Conservation (phyloP, 192 early-diverging fungal genomes). For the Entomortierella beljakovae region DNA sequence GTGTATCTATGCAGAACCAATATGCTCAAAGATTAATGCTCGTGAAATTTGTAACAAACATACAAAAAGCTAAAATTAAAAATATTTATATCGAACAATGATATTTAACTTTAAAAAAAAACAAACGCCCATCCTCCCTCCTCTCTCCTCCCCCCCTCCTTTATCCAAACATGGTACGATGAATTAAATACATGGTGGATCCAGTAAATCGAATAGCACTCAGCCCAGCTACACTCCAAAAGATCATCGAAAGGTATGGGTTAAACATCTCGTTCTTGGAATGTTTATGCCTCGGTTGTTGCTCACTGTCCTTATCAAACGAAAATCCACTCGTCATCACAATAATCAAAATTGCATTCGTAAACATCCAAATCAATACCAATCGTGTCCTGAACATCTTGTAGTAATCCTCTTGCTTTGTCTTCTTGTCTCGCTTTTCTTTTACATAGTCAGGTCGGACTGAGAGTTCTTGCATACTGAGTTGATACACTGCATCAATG, state of each 20-base stretch:
- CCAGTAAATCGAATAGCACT: slow-evolving; percentile 82
- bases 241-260: slow-evolving; percentile 83
- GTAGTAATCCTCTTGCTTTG: slow-evolving; percentile 92
- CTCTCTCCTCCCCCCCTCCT: background rate
- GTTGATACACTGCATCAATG: slow-evolving; percentile 86
- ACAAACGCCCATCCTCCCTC: background rate
- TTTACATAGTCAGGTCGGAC: slow-evolving; percentile 56
- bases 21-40: too few relatives aligned
- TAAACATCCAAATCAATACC: slow-evolving; percentile 89
- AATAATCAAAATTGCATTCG: slow-evolving; percentile 82
- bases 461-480: slow-evolving; percentile 72
- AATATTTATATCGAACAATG: too few relatives aligned
- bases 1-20: too few relatives aligned
- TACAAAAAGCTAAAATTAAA: too few relatives aligned
- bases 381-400: slow-evolving; percentile 87
- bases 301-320: background rate
- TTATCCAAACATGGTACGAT: slow-evolving; percentile 69
- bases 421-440: slow-evolving; percentile 78
- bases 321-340: slow-evolving; percentile 68
- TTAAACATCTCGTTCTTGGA: slow-evolving; percentile 66
- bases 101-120: too few relatives aligned
- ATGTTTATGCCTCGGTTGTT: background rate
- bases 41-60: too few relatives aligned
- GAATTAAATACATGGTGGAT: slow-evolving; percentile 74
- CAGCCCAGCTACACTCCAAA: slow-evolving; percentile 84